phyloP scores from a whole-genome alignment of 2,329 filamentous ascomycete species.

The Hypoxylon sp. region DNA sequence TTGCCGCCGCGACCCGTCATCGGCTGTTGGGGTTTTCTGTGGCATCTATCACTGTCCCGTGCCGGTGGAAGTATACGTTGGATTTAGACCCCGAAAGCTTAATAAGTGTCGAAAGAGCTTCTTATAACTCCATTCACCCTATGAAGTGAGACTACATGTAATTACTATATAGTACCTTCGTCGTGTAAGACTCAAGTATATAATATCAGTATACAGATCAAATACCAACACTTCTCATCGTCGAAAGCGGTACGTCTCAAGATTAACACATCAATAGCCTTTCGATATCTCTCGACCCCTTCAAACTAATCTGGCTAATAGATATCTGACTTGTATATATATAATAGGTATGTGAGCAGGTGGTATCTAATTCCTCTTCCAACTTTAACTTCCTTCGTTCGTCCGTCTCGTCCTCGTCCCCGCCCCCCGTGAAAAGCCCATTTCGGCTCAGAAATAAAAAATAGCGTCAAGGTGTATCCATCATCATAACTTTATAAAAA shows the following conservation, averaged over 20 bases:
- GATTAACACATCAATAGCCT: not conserved
- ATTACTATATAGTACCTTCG: not conserved
- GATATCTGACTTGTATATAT: slow-evolving; percentile 28
- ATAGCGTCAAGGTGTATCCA: slow-evolving; percentile 48
- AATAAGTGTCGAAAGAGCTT: not conserved
- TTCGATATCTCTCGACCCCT: slow-evolving; percentile 17
- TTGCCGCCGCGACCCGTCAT: not conserved
- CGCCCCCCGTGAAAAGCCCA: slow-evolving; percentile 25
- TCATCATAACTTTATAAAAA: slow-evolving; percentile 45
- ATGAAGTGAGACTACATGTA: not conserved
- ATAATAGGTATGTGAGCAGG: slow-evolving; percentile 8
- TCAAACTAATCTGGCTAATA: slow-evolving; percentile 27
- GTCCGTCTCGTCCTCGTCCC: slow-evolving; percentile 32
- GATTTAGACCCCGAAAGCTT: not conserved
- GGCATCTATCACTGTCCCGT: not conserved
- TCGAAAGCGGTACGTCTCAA: slow-evolving; percentile 1
- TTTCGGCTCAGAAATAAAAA: slow-evolving; percentile 35
- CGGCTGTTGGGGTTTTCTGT: not conserved
- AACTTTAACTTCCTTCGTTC: slow-evolving; percentile 29
- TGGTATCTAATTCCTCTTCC: slow-evolving; percentile 18
- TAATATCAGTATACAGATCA: not conserved
- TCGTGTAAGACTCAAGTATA: not conserved
- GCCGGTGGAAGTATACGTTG: not conserved
- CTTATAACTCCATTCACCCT: not conserved
- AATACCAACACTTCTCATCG: not conserved